Conservation (phyloP, 176 grass and related monocot species). For the Rhynchospora pubera region DNA sequence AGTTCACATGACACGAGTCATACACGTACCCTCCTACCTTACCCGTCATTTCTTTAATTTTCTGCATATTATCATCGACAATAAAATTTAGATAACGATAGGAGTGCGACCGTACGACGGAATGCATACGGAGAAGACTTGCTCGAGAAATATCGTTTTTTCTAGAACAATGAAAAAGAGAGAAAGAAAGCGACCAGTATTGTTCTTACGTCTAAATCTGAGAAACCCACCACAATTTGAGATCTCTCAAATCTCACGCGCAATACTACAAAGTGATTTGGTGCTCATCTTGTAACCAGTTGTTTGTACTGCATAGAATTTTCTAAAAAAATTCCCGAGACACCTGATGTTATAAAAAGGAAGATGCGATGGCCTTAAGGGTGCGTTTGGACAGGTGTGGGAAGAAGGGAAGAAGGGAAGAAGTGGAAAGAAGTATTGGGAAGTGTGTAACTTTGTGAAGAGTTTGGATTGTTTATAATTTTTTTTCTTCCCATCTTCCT, state of each 20-base stretch:
- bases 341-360: neutral
- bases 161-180: neutral
- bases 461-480: no score
- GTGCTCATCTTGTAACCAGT: neutral
- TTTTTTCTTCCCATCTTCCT: no score
- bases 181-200: neutral
- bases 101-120: neutral
- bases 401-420: no score
- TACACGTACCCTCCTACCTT: neutral
- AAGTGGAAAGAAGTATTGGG: no score
- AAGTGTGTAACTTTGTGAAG: no score
- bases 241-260: neutral
- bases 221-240: neutral
- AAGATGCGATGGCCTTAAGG: neutral
- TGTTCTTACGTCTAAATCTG: neutral
- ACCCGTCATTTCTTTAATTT: neutral
- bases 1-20: neutral
- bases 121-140: conserved; percentile 6
- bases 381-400: no score
- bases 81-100: neutral
- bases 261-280: neutral
- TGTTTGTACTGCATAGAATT: neutral
- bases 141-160: neutral
- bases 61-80: neutral
- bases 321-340: neutral